Conservation (phyloP, 2,329 filamentous ascomycete species). For the Leptographium wingfieldii region DNA sequence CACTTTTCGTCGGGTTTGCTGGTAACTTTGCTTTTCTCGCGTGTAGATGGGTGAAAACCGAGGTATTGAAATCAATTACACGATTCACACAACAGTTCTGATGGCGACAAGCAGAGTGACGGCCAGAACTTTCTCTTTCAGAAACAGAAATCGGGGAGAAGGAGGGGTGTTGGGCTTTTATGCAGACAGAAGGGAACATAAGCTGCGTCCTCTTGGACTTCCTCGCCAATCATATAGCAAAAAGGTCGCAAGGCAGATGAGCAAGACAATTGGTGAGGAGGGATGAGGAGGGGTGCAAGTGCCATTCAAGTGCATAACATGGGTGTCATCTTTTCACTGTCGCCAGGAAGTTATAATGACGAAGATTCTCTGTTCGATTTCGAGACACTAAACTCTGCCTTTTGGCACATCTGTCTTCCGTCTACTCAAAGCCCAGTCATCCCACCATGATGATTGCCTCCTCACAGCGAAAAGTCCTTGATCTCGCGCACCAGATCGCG, state of each 20-base stretch:
- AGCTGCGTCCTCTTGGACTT: neutral
- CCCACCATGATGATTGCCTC: neutral
- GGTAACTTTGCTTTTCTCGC: neutral
- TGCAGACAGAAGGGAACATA: neutral
- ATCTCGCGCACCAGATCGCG: constrained; percentile 8
- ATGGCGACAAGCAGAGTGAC: too few relatives aligned
- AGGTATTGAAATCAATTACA: neutral
- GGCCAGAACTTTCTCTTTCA: too few relatives aligned
- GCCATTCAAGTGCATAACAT: neutral
- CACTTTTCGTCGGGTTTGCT: neutral
- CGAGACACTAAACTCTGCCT: too few relatives aligned
- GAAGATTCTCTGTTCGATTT: neutral
- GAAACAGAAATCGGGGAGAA: too few relatives aligned
- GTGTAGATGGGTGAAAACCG: neutral
- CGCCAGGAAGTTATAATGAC: neutral
- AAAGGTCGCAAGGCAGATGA: neutral
- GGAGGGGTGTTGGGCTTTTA: too few relatives aligned
- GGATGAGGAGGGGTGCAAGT: neutral
- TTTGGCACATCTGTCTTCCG: neutral
- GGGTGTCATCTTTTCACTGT: neutral
- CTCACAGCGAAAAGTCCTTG: constrained; percentile 9
- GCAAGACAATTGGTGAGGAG: neutral
- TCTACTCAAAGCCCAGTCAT: neutral
- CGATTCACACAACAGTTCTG: too few relatives aligned
- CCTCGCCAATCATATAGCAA: neutral